Percentiles rank a stretch among this genome's conserved stretches.
Evolutionary conservation across 2,329 filamentous ascomycete genomes (phyloP).

Genomic region (Venturia asperata): DNA sequence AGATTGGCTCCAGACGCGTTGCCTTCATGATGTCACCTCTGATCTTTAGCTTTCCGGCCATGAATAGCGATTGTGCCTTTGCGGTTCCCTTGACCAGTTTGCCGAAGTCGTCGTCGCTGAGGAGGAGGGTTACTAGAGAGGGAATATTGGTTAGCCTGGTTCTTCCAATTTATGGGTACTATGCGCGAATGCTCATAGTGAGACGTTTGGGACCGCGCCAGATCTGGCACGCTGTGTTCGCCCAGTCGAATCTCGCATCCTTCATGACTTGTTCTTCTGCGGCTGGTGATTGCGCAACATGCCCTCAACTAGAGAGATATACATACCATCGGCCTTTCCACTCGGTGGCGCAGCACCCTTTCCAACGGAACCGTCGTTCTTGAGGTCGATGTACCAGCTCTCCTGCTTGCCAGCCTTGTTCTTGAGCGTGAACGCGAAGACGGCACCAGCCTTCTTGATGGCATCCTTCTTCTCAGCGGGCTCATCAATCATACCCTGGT

Average conservation of each 20-base stretch:
- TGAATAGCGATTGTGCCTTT: conserved; percentile 92
- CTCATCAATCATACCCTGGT: conserved; percentile 58
- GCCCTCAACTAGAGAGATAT: too few relatives aligned
- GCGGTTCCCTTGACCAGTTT: conserved; percentile 79
- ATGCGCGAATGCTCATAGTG: background rate
- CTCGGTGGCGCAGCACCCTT: conserved; percentile 62
- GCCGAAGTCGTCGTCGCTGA: conserved; percentile 81
- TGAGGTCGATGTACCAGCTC: conserved; percentile 93
- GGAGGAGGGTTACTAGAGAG: conserved; percentile 65
- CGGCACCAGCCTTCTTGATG: conserved; percentile 76
- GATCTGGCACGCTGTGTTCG: background rate
- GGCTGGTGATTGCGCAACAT: background rate
- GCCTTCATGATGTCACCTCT: conserved; percentile 99
- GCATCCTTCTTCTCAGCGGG: conserved; percentile 75
- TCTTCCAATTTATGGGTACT: background rate
- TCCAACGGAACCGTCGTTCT: conserved; percentile 75
- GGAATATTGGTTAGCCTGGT: background rate
- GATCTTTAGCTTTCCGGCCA: conserved; percentile 97
- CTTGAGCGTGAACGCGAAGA: conserved; percentile 91
- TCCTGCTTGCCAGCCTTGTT: conserved; percentile 73
- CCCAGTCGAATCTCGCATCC: background rate
- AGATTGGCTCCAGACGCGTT: conserved; percentile 87
- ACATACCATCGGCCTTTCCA: conserved; percentile 74
- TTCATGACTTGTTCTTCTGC: background rate
- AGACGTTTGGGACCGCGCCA: too few relatives aligned